Percentiles rank a stretch among this genome's conserved stretches.
Conservation (phyloP, 2,329 filamentous ascomycete species). For the Diaporthe batatas region DNA sequence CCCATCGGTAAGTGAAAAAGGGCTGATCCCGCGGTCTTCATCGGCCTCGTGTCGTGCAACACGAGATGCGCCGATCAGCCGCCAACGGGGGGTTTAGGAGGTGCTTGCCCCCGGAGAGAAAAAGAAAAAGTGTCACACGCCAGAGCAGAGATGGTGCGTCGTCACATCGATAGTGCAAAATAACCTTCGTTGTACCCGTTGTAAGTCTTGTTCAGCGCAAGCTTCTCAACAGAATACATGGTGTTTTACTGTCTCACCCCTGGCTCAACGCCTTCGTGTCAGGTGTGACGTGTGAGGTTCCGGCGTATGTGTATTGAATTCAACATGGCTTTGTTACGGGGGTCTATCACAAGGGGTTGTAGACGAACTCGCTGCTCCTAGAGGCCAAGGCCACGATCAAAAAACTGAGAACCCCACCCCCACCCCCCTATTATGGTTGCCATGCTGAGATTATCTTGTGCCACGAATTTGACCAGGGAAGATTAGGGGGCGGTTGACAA, state of each 20-base stretch:
- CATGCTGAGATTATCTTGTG: background rate
- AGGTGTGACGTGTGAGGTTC: background rate
- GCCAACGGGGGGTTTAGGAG: background rate
- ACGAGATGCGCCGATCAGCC: conserved; percentile 4
- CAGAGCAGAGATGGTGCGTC: background rate
- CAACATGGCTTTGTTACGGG: background rate
- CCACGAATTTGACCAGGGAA: background rate
- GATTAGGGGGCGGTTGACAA: background rate
- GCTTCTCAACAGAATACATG: background rate
- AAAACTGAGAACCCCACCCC: background rate
- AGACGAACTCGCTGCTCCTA: background rate
- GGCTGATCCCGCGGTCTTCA: background rate
- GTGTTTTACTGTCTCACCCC: background rate
- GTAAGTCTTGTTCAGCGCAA: background rate
- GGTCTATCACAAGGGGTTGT: background rate
- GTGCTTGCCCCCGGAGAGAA: background rate
- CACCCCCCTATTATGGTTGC: background rate
- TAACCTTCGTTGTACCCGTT: background rate
- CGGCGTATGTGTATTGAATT: background rate
- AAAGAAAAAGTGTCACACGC: background rate
- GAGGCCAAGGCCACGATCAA: background rate
- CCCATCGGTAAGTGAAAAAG: background rate
- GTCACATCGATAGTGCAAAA: conserved; percentile 19
- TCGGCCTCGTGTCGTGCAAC: conserved; percentile 22
- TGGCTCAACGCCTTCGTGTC: background rate